These are phyloP conservation scores for Solanum boliviense DNA, from an alignment of 257 asterid species.

Conservation along the genomic window DNA sequence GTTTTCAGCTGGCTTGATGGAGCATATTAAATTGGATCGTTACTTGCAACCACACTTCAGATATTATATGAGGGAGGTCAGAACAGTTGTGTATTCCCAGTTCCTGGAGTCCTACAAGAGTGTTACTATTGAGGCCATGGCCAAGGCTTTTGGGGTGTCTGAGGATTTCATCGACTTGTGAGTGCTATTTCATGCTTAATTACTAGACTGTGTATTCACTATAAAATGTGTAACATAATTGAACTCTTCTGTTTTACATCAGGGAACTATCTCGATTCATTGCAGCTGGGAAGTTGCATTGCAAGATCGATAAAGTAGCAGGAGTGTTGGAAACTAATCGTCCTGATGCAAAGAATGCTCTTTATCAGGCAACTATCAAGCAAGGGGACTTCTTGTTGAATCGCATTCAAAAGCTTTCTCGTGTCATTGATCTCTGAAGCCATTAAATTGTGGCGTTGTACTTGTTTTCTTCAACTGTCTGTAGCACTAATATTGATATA, in stretches of 20 bases:
- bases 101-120: conserved; percentile 80
- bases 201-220: neutral
- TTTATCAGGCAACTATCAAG: conserved; percentile 84
- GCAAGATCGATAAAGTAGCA: conserved; percentile 82
- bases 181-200: conserved; percentile 8
- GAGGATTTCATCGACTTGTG: conserved; percentile 67
- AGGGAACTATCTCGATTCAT: conserved; percentile 78
- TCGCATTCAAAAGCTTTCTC: conserved; percentile 88
- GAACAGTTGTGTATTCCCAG: conserved; percentile 76
- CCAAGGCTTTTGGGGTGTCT: conserved; percentile 68
- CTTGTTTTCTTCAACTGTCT: neutral
- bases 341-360: conserved; percentile 90
- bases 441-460: neutral
- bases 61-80: conserved; percentile 70
- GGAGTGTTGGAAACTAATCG: conserved; percentile 86
- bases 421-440: conserved; percentile 76
- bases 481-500: neutral
- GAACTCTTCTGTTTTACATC: neutral
- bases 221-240: neutral
- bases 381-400: conserved; percentile 91
- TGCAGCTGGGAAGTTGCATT: conserved; percentile 76
- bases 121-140: conserved; percentile 77
- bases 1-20: conserved; percentile 62
- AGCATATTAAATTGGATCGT: conserved; percentile 61
- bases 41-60: conserved; percentile 70